Percentiles rank a stretch among this genome's conserved stretches.
phyloP scores from a whole-genome alignment of 2,329 filamentous ascomycete genomes.

The Mycosphaerella arachidis region DNA sequence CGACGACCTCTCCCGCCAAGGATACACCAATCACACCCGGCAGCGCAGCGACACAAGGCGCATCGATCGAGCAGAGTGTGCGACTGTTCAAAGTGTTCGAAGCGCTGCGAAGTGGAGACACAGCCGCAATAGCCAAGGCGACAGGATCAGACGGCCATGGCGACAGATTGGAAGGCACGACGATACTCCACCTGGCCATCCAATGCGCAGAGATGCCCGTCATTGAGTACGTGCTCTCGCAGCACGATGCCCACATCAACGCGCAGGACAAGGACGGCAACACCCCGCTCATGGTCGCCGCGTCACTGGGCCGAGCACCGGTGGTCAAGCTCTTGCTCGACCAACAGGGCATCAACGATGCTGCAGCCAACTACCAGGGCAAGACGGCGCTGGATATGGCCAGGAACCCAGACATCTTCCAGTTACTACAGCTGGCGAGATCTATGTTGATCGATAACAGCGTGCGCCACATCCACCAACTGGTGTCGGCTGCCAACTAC shows the following conservation, averaged over 20 bases:
- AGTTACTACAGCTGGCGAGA: slow-evolving; percentile 83
- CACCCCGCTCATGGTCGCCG: slow-evolving; percentile 84
- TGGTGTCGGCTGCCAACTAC: slow-evolving; percentile 71
- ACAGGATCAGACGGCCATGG: slow-evolving; percentile 52
- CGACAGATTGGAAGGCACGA: slow-evolving; percentile 68
- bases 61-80: slow-evolving; percentile 81
- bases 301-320: slow-evolving; percentile 71
- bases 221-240: slow-evolving; percentile 87
- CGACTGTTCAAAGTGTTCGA: slow-evolving; percentile 93
- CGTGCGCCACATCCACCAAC: slow-evolving; percentile 74
- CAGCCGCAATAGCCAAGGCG: slow-evolving; percentile 79
- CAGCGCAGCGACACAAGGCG: slow-evolving; percentile 32
- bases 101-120: slow-evolving; percentile 84
- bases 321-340: slow-evolving; percentile 82
- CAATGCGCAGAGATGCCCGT: slow-evolving; percentile 92
- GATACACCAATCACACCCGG: slow-evolving; percentile 18
- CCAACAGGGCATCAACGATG: slow-evolving; percentile 80
- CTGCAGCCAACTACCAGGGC: slow-evolving; percentile 76
- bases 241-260: slow-evolving; percentile 65
- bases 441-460: slow-evolving; percentile 87
- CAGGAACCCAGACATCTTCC: slow-evolving; percentile 89
- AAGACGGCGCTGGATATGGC: slow-evolving; percentile 84
- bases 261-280: slow-evolving; percentile 88
- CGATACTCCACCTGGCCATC: slow-evolving; percentile 85
- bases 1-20: slow-evolving; percentile 18